A percentile compares a stretch with the other conserved stretches of the same genome.
phyloP scores from a whole-genome alignment of 345 rosid species.

The Erucastrum elatum region DNA sequence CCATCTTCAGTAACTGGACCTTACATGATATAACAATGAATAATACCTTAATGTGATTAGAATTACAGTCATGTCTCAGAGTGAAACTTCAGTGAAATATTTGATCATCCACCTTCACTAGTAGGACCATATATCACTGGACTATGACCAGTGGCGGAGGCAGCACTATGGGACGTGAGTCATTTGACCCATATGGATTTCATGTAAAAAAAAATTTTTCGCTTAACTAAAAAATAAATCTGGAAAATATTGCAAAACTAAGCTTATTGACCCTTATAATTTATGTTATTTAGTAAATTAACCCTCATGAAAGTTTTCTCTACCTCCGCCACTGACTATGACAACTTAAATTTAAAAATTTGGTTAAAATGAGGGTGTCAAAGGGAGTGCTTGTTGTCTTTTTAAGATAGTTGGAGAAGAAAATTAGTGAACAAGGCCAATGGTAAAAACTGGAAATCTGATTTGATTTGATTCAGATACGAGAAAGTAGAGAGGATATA shows the following conservation, averaged over 20 bases:
- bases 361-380: neutral
- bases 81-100: neutral
- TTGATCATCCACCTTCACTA: neutral
- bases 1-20: neutral
- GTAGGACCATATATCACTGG: neutral
- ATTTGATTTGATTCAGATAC: slow-evolving; percentile 29
- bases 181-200: too few species aligned
- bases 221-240: too few species aligned
- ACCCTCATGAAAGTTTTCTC: too few species aligned
- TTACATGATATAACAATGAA: neutral
- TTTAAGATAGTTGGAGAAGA: slow-evolving; percentile 15
- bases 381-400: slow-evolving; percentile 29
- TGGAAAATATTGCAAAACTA: too few species aligned
- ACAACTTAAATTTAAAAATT: neutral
- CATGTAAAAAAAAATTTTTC: too few species aligned
- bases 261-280: too few species aligned
- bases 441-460: slow-evolving; percentile 20
- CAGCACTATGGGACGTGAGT: too few species aligned
- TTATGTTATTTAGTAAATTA: too few species aligned
- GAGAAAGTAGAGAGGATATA: neutral
- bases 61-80: neutral
- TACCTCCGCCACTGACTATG: too few species aligned
- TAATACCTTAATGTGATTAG: neutral
- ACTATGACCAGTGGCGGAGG: too few species aligned
- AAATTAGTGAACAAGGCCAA: slow-evolving; percentile 22